A percentile compares a stretch with the other conserved stretches of the same genome.
These are phyloP conservation scores for Schizosaccharomyces versatilis DNA, from an alignment of 1,139 yeast genomes.

Conservation along the genomic window DNA sequence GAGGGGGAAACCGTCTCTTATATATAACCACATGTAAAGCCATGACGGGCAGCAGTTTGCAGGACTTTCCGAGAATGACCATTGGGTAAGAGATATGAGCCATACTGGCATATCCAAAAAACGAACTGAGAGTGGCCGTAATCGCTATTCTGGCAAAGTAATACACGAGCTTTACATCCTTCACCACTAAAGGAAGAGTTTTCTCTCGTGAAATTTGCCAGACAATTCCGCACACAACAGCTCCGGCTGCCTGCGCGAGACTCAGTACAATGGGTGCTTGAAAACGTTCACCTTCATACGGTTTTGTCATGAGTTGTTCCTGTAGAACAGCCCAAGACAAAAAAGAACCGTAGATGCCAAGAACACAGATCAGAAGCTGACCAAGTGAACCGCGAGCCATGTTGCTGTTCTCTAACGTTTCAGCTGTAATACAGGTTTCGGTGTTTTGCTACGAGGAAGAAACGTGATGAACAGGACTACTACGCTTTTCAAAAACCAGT, in stretches of 20 bases:
- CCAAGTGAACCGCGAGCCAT: not conserved
- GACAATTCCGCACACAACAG: conserved; percentile 23
- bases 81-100: conserved; percentile 72
- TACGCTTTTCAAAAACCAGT: no score
- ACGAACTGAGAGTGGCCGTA: conserved; percentile 64
- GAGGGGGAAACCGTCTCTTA: conserved; percentile 45
- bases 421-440: no score
- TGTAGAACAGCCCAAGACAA: conserved; percentile 80
- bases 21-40: conserved; percentile 56
- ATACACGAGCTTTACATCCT: conserved; percentile 18
- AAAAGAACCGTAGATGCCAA: conserved; percentile 50
- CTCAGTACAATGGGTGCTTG: conserved; percentile 60
- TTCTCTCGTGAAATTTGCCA: conserved; percentile 7
- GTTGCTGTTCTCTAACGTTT: no score
- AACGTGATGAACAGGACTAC: no score
- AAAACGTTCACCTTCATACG: conserved; percentile 47
- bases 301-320: conserved; percentile 62
- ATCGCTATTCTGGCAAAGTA: conserved; percentile 43
- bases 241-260: conserved; percentile 49
- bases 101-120: conserved; percentile 53
- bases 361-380: conserved; percentile 4
- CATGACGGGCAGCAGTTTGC: conserved; percentile 85
- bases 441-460: no score
- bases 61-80: conserved; percentile 68
- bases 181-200: no score